Conservation (phyloP, 441 rosid genomes). For the Pelargonium fulgidum region DNA sequence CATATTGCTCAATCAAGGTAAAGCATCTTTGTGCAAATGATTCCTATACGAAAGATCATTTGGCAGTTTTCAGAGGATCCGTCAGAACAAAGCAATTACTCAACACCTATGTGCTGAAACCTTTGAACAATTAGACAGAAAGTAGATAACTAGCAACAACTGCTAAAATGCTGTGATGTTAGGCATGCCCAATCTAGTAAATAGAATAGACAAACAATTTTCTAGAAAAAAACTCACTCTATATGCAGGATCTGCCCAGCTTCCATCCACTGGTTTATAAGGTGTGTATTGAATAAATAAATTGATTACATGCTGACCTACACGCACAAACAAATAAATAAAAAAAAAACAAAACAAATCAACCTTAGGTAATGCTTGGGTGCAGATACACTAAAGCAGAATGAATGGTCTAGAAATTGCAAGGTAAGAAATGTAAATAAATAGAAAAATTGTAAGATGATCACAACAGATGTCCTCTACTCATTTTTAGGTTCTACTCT, state of each 20-base stretch:
- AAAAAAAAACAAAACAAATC: not conserved
- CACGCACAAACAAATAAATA: not conserved
- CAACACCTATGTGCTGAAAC: not conserved
- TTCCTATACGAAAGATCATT: constrained; percentile 35
- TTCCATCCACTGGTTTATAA: constrained; percentile 73
- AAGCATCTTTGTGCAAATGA: constrained; percentile 54
- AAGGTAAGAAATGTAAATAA: not conserved
- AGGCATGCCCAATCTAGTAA: not conserved
- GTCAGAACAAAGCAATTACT: constrained; percentile 1
- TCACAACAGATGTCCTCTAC: not conserved
- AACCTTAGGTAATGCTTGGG: not conserved
- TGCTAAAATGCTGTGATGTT: not conserved
- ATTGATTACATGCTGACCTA: constrained; percentile 79
- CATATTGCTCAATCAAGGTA: constrained; percentile 56
- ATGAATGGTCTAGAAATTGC: not conserved
- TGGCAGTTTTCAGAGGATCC: constrained; percentile 1
- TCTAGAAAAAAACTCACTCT: constrained; percentile 42
- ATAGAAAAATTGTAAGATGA: not conserved
- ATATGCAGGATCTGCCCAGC: constrained; percentile 70
- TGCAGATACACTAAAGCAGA: not conserved
- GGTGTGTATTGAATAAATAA: constrained; percentile 86
- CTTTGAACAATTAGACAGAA: not conserved
- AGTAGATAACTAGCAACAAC: not conserved
- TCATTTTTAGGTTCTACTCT: not conserved
- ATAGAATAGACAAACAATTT: not conserved